Base-by-base conservation (phyloP, 2,329 filamentous ascomycete species). In the Byssothecium circinans region DNA sequence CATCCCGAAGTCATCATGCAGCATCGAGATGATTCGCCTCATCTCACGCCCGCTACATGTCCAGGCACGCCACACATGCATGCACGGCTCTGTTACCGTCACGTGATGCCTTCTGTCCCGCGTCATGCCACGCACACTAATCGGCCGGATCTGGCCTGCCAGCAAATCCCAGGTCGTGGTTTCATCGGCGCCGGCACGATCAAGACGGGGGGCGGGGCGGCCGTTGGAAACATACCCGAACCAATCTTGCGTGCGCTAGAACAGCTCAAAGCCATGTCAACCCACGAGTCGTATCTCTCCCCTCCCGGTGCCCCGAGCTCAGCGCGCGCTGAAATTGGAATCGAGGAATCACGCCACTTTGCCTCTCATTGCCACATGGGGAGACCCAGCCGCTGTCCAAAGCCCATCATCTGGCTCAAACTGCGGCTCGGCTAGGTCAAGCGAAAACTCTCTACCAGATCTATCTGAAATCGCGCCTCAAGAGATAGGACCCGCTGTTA, bases 271-370 rank as follows among this genome's bases (percentile, higher is more conserved):
- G 23, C 23, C 6, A 6, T 25, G 23, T 25, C 23, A 10, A 25
- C 14, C 32, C 23, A 43, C 29, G 41, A 43, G 23, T 43, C 38
- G 25, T 29, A 11, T n/a, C 38, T 11, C n/a, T 14, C 22, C 19
- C 20, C 32, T 32, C 33, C 41, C 5, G 33, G 18, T 12, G 35
- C 18, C 18, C 18, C 18, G 35, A 19, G 14, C 43, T 39, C 39
- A 25, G 6, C 23, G 10, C 47, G 27, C 27, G n/a, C n/a, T n/a
- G n/a, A n/a, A n/a, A n/a, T n/a, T n/a, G 20, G 29, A 32, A 22
- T 23, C 19, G 36, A 39, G 20, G 8, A 15, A 49, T 54, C 50
- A 54, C 41, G 45, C 50, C 47, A 56, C 45, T 46, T 48, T 50
- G 22, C 14, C 36, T 2, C 18, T 23, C 10, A n/a, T 41, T 41